Evolutionary conservation across 345 rosid species (phyloP), one percentile per base, ranked within the genome.

Genomic region (Aquilaria yunnanensis): DNA sequence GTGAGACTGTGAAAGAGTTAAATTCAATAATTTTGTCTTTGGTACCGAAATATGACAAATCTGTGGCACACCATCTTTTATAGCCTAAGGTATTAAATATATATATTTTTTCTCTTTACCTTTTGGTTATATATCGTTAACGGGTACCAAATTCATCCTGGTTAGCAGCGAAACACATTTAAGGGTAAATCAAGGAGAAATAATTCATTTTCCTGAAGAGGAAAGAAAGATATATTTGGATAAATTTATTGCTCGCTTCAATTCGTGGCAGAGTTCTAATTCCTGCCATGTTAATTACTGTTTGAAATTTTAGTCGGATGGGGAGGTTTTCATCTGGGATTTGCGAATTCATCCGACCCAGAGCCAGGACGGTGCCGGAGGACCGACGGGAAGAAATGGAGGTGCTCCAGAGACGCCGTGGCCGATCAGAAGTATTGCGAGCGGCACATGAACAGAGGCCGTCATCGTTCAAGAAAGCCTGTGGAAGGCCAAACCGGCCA

Each of bases 391-490:
- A 93, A 93, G 89, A 93, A 93, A 80, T 93, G 98, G 98, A 91
- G 98, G 81, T 93, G 98, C 86, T 86, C 97, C 2, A 79, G 88
- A 77, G 98, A 93, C 51, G 98, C 95, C 4, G 94, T 90, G 59
- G 83, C 87, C 37, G 96, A 88, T 45, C 97, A 90, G 75, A 93
- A 93, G 77, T 93, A 93, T 62, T 93, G 98, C 52, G 97, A 93
- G 78, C 85, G 96, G 62, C 98, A 93, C 69, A 90, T 93, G 81
- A 93, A 93, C 80, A 70, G 98, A 60, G 97, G 98, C 69, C 98
- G 98, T 71, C 97, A 93, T 77, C 98, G 98, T 90, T 93, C 98
- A 93, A 93, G 98, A 93, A 93, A 93, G 97, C 98, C 94, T 88
- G 98, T 93, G 98, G 98, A 93, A 93, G 96, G 94, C 60, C 97